Evolutionary conservation across 106 monocot species (phyloP), one percentile per base, ranked within the genome.

Genomic region (Cymbidium sinense): DNA sequence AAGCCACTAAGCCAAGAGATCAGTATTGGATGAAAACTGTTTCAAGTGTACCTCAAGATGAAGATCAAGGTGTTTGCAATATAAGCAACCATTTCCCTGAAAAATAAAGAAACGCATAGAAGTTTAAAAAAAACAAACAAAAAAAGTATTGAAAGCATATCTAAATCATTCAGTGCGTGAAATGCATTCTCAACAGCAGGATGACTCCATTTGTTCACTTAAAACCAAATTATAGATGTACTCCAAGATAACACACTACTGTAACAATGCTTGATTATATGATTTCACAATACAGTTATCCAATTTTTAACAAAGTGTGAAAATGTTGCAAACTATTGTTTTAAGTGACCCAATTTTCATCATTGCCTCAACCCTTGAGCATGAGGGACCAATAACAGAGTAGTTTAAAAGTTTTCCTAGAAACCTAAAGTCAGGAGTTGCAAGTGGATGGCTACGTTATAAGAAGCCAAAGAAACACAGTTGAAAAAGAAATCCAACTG

Each of bases 1-100:
- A 31, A 72, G 54, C 5, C 29, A 41, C 30, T 18, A 44, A 15
- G 21, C 79, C 20, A 47, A n/a, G 41, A 43, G 20, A 67, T 23
- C 20, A 64, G 7, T 34, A 74, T 73, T 39, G 23, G 19, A 50
- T 43, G 73, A 36, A 27, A 64, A 37, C 74, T 61, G 41, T 25
- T 19, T 1, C 75, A 64, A 70, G 9, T 70, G 39, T 93, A 96
- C 95, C 95, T 96, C 43, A 93, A 79, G 61, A 96, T 96, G 80
- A 96, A 96, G 79, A 96, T 91, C 43, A 96, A 51, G 35, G 95
- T 96, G 76, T 96, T 96, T 8, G 95, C 95, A 54, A 96, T 96
- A 70, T 96, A 96, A 25, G 95, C 82, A 31, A 96, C 84, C 95
- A 96, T 93, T 88, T 96, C 95, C 95, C 95, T 96, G 84, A 75